A percentile compares a stretch with the other conserved stretches of the same genome.
Conservation (phyloP, 2,329 filamentous ascomycete genomes). For the Trichophyton verrucosum region DNA sequence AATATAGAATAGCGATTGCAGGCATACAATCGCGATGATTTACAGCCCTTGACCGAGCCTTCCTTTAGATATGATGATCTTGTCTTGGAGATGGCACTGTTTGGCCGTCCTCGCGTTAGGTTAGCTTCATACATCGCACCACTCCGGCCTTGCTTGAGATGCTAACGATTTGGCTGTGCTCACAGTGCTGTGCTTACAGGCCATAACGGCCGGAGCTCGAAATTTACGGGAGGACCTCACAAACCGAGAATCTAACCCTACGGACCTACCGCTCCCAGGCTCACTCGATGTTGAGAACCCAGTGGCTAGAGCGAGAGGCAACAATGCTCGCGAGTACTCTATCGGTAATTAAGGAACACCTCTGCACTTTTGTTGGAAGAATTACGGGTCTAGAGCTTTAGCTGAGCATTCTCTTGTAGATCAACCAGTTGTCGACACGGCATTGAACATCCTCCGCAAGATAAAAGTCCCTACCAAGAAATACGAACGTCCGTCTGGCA, state of each 20-base stretch:
- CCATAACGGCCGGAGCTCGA: conserved; percentile 7
- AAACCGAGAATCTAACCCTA: not conserved
- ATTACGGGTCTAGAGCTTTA: not conserved
- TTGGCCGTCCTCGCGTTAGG: conserved; percentile 11
- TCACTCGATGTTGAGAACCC: not conserved
- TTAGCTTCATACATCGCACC: conserved; percentile 4
- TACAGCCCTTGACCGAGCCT: not conserved
- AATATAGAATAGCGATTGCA: not conserved
- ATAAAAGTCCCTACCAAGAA: conserved; percentile 11
- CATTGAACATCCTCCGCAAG: conserved; percentile 12
- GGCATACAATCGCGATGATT: conserved; percentile 7
- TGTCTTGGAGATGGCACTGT: conserved; percentile 13
- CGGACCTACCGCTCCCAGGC: not conserved
- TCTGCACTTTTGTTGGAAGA: not conserved
- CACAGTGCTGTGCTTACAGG: conserved; percentile 9
- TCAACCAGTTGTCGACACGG: conserved; percentile 14
- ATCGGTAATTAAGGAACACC: not conserved
- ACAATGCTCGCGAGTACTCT: not conserved
- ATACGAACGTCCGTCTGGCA: conserved; percentile 42
- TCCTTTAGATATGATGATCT: conserved; percentile 11
- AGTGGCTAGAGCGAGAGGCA: not conserved
- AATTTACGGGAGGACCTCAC: not conserved
- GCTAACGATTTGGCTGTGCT: not conserved
- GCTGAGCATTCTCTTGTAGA: conserved; percentile 7
- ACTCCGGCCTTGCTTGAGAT: not conserved